These are phyloP conservation scores for Astrothelium macrocarpum DNA, from an alignment of 495 filamentous ascomycete species.

Conservation along the genomic window DNA sequence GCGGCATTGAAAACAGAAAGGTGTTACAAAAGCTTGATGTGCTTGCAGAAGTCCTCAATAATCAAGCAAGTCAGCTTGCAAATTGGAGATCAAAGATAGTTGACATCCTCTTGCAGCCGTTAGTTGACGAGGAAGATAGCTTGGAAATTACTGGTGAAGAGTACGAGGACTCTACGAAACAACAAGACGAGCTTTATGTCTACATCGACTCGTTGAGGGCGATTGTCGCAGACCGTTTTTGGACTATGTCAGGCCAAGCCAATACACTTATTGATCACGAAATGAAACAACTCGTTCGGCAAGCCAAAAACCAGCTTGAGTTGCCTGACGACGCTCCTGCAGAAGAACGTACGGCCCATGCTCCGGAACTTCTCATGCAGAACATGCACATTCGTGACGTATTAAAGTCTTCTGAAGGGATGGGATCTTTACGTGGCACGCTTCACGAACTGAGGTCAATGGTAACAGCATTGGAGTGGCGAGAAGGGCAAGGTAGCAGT, in stretches of 20 bases:
- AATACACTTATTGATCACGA: constrained; percentile 79
- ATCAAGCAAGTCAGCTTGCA: constrained; percentile 57
- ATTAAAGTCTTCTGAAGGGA: constrained; percentile 47
- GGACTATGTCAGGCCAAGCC: constrained; percentile 60
- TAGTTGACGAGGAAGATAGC: constrained; percentile 76
- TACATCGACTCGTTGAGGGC: constrained; percentile 70
- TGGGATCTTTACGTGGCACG: constrained; percentile 58
- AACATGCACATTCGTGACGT: constrained; percentile 46
- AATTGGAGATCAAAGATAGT: constrained; percentile 65
- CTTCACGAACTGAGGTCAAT: constrained; percentile 59
- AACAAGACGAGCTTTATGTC: constrained; percentile 76
- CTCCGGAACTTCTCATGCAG: constrained; percentile 56
- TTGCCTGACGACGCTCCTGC: constrained; percentile 53
- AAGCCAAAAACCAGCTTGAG: constrained; percentile 55
- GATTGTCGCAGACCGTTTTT: constrained; percentile 67
- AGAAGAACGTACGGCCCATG: constrained; percentile 56
- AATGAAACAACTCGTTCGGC: constrained; percentile 45
- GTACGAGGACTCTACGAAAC: constrained; percentile 75
- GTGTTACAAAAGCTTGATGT: constrained; percentile 48
- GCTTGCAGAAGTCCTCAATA: constrained; percentile 49
- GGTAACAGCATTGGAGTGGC: constrained; percentile 50
- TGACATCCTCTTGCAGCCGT: constrained; percentile 55
- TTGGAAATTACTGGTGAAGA: constrained; percentile 75
- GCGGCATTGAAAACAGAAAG: constrained; percentile 53
- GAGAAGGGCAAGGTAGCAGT: constrained; percentile 48